Base-by-base conservation (phyloP, 2,329 filamentous ascomycete genomes). In the Fusarium decemcellulare region DNA sequence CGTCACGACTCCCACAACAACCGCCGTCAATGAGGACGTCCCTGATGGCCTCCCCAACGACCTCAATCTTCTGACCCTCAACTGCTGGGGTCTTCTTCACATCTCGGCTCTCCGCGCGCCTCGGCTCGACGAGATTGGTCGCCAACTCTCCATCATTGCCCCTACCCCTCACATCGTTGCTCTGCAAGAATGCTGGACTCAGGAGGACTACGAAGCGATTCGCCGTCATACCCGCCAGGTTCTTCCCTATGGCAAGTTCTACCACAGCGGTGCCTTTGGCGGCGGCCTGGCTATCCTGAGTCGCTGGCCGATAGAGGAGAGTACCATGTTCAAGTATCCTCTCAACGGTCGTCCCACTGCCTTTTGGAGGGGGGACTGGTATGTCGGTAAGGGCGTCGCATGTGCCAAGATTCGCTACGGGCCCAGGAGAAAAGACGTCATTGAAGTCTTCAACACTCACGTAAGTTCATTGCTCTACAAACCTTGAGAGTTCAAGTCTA, bases 41-140 rank as follows among this genome's bases (percentile, higher is more conserved):
- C 73, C 76, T 58, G 68, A 74, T 8, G 43, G 54, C n/a, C 78
- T 76, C 71, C 88, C 87, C 16, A 82, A 82, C 34, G 86, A 91
- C 61, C 88, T 98, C 77, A 91, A 92, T 76, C 86, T 98, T 72
- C 83, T 98, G 70, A 96, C 93, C 6, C 89, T 97, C 79, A 99
- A 99, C 82, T 98, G 94, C 88, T 98, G 96, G 95, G 96, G 96
- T 54, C 90, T 98, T 66, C 95, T 97, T 76, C 94, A 90, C 82
- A 86, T 98, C 76, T 91, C 95, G 54, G 91, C 91, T 71, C 88
- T 93, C 72, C 93, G 95, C 71, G 84, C 87, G 70, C 91, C 92
- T 74, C 93, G 96, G 44, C 87, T 98, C 53, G 81, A 86, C 32
- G 93, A 97, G 79, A 98, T 98, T 76, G 95, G 94, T 57, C 90